Evolutionary conservation across 768 basidiomycete species (phyloP).

Genomic region (Mycena olivaceomarginata): DNA sequence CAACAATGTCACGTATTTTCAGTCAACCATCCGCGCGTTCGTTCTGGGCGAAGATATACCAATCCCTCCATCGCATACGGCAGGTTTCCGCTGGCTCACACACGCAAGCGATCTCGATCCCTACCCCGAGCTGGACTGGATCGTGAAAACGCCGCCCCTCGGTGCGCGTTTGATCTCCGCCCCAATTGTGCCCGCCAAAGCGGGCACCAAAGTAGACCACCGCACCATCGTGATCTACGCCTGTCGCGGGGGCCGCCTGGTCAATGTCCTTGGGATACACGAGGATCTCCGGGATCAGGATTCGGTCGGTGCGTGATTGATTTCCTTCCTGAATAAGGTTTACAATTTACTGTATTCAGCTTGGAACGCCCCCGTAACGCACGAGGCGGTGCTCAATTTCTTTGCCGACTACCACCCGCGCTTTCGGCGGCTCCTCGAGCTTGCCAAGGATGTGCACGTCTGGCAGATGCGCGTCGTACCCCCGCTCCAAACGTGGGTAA

Average conservation of each 20-base stretch:
- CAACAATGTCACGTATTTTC: neutral
- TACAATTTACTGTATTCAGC: conserved; percentile 14
- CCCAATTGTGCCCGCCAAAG: neutral
- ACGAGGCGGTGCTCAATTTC: conserved; percentile 26
- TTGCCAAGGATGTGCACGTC: conserved; percentile 34
- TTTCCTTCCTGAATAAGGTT: neutral
- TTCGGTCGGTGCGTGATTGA: conserved; percentile 19
- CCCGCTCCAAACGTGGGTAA: conserved; percentile 31
- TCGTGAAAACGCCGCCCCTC: conserved; percentile 29
- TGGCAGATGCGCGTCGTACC: conserved; percentile 42
- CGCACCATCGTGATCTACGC: conserved; percentile 36
- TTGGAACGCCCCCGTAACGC: conserved; percentile 37
- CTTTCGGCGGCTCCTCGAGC: conserved; percentile 28
- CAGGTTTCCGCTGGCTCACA: conserved; percentile 38
- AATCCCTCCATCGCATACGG: conserved; percentile 30
- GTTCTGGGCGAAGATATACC: conserved; percentile 32
- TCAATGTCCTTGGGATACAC: conserved; percentile 37
- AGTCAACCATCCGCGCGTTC: conserved; percentile 35
- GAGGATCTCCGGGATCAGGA: conserved; percentile 37
- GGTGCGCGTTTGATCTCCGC: conserved; percentile 38
- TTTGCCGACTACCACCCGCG: conserved; percentile 38
- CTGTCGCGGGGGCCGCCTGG: conserved; percentile 33
- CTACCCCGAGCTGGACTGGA: conserved; percentile 40
- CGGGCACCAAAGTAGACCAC: conserved; percentile 9
- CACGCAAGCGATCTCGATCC: conserved; percentile 23